Base-by-base conservation (phyloP, 768 basidiomycete species). In the Tricholoma sp. region DNA sequence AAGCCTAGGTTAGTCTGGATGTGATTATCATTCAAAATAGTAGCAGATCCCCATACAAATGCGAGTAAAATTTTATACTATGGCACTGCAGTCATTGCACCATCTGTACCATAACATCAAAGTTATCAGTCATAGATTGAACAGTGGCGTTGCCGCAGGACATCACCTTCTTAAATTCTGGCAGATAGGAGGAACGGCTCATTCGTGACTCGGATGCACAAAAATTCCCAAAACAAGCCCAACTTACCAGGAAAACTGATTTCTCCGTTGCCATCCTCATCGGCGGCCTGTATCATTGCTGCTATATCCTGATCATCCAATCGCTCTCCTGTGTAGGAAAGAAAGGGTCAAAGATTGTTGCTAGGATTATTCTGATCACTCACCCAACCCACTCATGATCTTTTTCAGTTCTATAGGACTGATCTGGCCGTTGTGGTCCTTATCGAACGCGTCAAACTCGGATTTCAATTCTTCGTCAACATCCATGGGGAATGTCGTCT, bases 341-440 rank as follows among this genome's bases (percentile, higher is more conserved):
- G 17, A 11, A 24, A 12, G 17, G 20, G 6, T 39, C 9, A 45
- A 33, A n/a, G 18, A 42, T 13, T 7, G 15, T 10, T 6, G 15
- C 17, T 15, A 17, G 13, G 20, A 6, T 20, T 52, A 10, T 15
- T 15, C 11, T 18, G 45, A 17, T 18, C 13, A 65, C 85, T 53
- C 65, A 91, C 94, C 89, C 56, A 97, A 82, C 74, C 89, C 94
- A 61, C 83, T 89, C 93, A 98, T 96, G 68, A 98, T 92, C 68
- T 94, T 89, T 68, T 89, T 80, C 71, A 97, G 72, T 77, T 98
- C 96, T 1, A 89, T 87, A 4, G 89, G 86, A 45, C 83, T 88
- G 77, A 98, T 98, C 70, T 77, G 88, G 18, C 94, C 96, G 65
- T 92, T 94, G 10, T 89, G 89, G 67, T 98, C 93, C 81, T 93